A percentile compares a stretch with the other conserved stretches of the same genome.
Conservation (phyloP, 805 yeast species). For the Saturnispora bothae region DNA sequence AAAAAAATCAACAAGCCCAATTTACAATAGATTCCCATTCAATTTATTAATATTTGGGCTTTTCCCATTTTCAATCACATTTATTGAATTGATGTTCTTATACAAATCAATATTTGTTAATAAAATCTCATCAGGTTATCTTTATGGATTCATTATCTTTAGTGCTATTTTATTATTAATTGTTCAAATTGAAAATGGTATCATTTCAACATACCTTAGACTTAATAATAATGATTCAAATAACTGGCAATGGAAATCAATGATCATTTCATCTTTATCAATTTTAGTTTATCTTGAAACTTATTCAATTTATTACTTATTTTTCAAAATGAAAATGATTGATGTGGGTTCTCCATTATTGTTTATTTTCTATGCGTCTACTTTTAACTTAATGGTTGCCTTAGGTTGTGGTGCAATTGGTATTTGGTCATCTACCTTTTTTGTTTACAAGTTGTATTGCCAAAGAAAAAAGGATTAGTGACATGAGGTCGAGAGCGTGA, state of each 20-base stretch:
- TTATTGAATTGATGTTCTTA: conserved; percentile 63
- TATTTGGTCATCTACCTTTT: conserved; percentile 52
- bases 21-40: conserved; percentile 23
- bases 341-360: conserved; percentile 59
- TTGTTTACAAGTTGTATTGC: conserved; percentile 52
- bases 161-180: conserved; percentile 50
- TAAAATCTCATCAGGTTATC: conserved; percentile 46
- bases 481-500: no score
- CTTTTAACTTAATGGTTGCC: conserved; percentile 53
- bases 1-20: conserved; percentile 23
- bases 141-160: conserved; percentile 59
- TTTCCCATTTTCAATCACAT: conserved; percentile 71
- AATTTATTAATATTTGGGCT: conserved; percentile 48
- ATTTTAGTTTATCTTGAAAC: conserved; percentile 60
- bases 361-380: conserved; percentile 61
- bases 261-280: conserved; percentile 55
- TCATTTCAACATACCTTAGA: conserved; percentile 57
- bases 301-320: conserved; percentile 59
- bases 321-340: conserved; percentile 45
- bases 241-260: conserved; percentile 80
- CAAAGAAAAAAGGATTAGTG: conserved; percentile 24
- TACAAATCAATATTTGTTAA: conserved; percentile 74
- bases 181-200: conserved; percentile 60
- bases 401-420: conserved; percentile 71
- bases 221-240: conserved; percentile 40